Evolutionary conservation across 2,329 filamentous ascomycete species (phyloP), one percentile per base, ranked within the genome.

Genomic region (Coleophoma cylindrospora): DNA sequence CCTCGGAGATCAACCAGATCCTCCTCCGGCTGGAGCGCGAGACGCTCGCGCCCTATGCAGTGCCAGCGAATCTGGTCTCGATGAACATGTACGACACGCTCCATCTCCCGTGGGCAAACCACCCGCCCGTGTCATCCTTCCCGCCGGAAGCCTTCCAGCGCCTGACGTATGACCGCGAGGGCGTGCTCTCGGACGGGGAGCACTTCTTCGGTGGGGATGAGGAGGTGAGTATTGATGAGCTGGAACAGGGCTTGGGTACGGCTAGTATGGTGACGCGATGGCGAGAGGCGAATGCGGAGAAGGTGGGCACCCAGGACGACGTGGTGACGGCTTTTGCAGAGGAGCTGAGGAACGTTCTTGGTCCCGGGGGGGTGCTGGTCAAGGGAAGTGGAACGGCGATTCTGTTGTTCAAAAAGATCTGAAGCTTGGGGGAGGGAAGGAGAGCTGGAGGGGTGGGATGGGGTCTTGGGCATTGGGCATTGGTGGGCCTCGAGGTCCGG

Each of bases 21-120:
- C 54, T 76, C 4, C 58, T 63, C 13, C 54, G 65, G 17, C 60
- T 75, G 3, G 64, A 74, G 46, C 53, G 65, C 4, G 54, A 64
- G 1, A 50, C 66, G 4, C 55, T 77, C 1, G 54, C 27, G 1
- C 68, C 69, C 0, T 74, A 70, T 52, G 63, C 64, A 19, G 46
- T 62, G 2, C 61, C 61, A 0, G 67, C 70, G 0, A 78, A 74
- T 48, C 51, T 51, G 2, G 37, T 74, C 4, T 62, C 66, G 0
- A 59, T 65, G 2, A 58, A 66, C 4, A 58, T 68, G 46, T 79
- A 78, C 53, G 58, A 60, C 4, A 54, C 67, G 6, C 63, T 79
- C 0, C 47, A 53, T 3, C 56, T 79, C 7, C 75, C 75, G 0
- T 80, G 76, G 75, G 36, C 7, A 7, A 38, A n/a, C 36, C 54